phyloP scores from a whole-genome alignment of 371 early-diverging fungal genomes.

The Chytridium lagenaria region DNA sequence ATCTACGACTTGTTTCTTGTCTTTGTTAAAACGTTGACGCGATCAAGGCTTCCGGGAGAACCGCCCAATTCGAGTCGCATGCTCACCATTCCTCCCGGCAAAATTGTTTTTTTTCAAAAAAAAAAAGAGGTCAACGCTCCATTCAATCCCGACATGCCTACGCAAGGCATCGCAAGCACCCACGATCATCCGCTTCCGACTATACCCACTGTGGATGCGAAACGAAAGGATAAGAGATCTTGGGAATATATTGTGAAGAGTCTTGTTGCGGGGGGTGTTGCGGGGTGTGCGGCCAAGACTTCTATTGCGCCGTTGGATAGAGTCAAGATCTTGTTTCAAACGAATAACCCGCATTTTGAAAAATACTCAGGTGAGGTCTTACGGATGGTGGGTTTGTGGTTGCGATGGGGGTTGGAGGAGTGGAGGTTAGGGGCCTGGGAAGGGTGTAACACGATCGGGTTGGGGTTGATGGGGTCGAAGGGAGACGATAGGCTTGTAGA shows the following conservation, averaged over 20 bases:
- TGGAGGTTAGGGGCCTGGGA: no score
- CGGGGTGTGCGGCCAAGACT: slow-evolving; percentile 89
- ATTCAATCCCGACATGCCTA: background rate
- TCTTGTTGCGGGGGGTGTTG: slow-evolving; percentile 73
- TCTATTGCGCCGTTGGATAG: slow-evolving; percentile 95
- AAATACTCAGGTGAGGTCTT: slow-evolving; percentile 75
- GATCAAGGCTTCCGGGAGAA: no score
- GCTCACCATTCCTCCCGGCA: no score
- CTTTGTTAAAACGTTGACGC: no score
- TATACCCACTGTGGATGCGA: background rate
- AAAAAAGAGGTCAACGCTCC: background rate
- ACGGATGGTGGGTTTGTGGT: background rate
- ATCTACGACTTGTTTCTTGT: no score
- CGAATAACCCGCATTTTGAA: slow-evolving; percentile 84
- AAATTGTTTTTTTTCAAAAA: no score
- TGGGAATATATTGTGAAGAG: slow-evolving; percentile 59
- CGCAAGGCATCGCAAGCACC: background rate
- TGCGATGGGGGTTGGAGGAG: no score
- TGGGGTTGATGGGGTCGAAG: no score
- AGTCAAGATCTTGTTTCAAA: slow-evolving; percentile 97
- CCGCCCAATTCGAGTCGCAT: no score
- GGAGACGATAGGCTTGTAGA: no score
- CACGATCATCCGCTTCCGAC: background rate
- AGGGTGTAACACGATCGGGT: no score
- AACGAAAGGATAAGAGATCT: slow-evolving; percentile 37